Percentiles rank a stretch among this genome's conserved stretches.
Evolutionary conservation across 176 grass and related monocot species (phyloP).

Genomic region (Zizania latifolia): DNA sequence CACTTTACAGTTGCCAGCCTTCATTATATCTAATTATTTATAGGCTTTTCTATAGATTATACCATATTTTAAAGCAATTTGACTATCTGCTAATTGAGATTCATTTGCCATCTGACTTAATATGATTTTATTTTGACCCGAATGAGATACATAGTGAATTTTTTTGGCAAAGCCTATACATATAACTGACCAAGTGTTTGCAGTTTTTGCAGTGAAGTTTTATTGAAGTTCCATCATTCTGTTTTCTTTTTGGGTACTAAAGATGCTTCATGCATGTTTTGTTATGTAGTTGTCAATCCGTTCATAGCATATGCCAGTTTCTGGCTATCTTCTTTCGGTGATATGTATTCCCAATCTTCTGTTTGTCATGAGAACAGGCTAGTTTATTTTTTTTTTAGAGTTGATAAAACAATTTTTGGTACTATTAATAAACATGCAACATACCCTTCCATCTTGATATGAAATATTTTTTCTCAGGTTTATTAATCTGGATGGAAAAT

Average conservation of each 20-base stretch:
- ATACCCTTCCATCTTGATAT: not conserved
- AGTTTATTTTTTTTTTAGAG: not conserved
- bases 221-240: not conserved
- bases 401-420: not conserved
- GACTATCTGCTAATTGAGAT: not conserved
- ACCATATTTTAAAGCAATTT: not conserved
- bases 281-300: not conserved
- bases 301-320: not conserved
- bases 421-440: not conserved
- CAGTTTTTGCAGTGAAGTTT: not conserved
- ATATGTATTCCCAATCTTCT: not conserved
- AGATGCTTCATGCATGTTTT: not conserved
- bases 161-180: not conserved
- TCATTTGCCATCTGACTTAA: not conserved
- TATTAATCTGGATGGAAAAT: not conserved
- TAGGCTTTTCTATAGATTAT: not conserved
- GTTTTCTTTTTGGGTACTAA: not conserved
- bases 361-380: not conserved
- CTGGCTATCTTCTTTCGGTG: not conserved
- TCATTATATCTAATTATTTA: not conserved
- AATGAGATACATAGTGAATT: not conserved
- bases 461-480: not conserved
- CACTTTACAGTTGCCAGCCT: not conserved
- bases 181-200: not conserved
- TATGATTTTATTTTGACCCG: not conserved